A percentile compares a stretch with the other conserved stretches of the same genome.
Evolutionary conservation across 2,329 filamentous ascomycete genomes (phyloP).

Genomic region (Peltaster fructicola): DNA sequence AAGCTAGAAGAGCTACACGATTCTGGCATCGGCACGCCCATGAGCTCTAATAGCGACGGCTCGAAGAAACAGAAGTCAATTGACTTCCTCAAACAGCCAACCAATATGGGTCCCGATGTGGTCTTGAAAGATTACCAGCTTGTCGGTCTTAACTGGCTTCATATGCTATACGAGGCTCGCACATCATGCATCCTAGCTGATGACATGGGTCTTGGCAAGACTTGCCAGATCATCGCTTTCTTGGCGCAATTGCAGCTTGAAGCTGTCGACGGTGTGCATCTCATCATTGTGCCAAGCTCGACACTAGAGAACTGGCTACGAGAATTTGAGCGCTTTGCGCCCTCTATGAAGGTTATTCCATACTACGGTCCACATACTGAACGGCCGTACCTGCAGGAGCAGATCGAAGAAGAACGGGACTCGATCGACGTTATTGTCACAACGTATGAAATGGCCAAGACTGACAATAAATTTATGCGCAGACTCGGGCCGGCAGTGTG

Average conservation of each 20-base stretch:
- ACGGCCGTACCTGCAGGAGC: slow-evolving; percentile 48
- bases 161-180: slow-evolving; percentile 59
- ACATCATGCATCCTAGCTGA: slow-evolving; percentile 87
- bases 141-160: slow-evolving; percentile 88
- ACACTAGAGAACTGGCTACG: slow-evolving; percentile 91
- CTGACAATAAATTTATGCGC: slow-evolving; percentile 47
- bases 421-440: slow-evolving; percentile 54
- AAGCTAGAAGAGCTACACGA: slow-evolving; percentile 39
- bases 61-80: slow-evolving; percentile 24
- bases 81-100: slow-evolving; percentile 51
- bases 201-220: slow-evolving; percentile 92
- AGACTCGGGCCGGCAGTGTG: slow-evolving; percentile 37
- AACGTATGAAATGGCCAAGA: slow-evolving; percentile 48
- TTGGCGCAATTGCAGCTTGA: slow-evolving; percentile 65
- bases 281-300: slow-evolving; percentile 82
- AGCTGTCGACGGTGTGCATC: slow-evolving; percentile 49
- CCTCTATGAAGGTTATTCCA: slow-evolving; percentile 50
- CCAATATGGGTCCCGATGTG: slow-evolving; percentile 57
- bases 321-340: slow-evolving; percentile 79
- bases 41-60: slow-evolving; percentile 19
- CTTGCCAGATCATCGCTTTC: slow-evolving; percentile 87
- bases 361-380: slow-evolving; percentile 56
- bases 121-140: slow-evolving; percentile 85
- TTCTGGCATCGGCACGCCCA: slow-evolving; percentile 50
- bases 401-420: slow-evolving; percentile 45